Conservation (phyloP, 441 rosid species). For the Adansonia madagascariensis region DNA sequence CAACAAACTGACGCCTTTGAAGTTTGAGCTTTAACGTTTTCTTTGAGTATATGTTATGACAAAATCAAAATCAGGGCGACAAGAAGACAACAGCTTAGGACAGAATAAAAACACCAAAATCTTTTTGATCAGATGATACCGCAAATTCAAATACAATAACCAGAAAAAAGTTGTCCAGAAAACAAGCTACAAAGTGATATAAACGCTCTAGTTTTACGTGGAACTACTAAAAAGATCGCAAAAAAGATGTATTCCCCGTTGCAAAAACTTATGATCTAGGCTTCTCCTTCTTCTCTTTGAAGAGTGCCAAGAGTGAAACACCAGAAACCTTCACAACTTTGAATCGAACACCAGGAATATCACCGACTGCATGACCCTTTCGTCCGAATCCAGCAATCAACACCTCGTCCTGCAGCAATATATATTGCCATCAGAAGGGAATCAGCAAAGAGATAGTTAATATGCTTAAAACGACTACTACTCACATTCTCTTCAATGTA, state of each 20-base stretch:
- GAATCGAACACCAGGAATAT: conserved; percentile 71
- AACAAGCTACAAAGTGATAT: conserved; percentile 27
- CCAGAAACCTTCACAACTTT: conserved; percentile 76
- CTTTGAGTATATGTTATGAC: not conserved
- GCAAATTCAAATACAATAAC: conserved; percentile 21
- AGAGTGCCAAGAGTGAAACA: conserved; percentile 65
- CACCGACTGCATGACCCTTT: conserved; percentile 68
- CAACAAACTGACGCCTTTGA: not conserved
- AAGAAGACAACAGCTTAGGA: conserved; percentile 22
- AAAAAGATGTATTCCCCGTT: not conserved
- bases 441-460: not conserved
- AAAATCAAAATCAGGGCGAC: not conserved
- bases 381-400: conserved; percentile 64
- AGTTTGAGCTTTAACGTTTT: not conserved
- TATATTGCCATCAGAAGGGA: not conserved
- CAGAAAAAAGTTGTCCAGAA: conserved; percentile 26
- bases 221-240: conserved; percentile 19
- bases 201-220: conserved; percentile 15
- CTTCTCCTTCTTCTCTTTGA: conserved; percentile 75
- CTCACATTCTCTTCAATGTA: conserved; percentile 62
- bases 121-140: not conserved
- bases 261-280: conserved; percentile 53
- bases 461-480: not conserved
- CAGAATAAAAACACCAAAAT: conserved; percentile 1
- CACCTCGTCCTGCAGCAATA: conserved; percentile 47